Evolutionary conservation across 2,329 filamentous ascomycete genomes (phyloP).

Genomic region (Cadophora sp.): DNA sequence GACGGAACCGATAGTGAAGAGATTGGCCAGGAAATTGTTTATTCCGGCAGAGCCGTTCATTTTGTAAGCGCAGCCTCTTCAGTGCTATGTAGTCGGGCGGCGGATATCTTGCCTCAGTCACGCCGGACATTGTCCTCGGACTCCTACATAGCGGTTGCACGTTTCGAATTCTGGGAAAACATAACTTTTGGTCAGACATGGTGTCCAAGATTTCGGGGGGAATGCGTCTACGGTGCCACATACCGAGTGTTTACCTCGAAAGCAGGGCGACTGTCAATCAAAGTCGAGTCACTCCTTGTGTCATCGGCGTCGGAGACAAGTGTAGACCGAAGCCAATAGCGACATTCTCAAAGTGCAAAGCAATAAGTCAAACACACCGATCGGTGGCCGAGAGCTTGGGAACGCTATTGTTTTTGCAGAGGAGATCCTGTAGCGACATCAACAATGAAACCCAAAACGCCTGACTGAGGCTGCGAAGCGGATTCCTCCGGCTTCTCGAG

Average conservation of each 20-base stretch:
- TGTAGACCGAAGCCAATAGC: background rate
- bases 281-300: background rate
- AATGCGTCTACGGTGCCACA: background rate
- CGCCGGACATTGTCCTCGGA: background rate
- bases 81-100: conserved; percentile 19
- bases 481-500: background rate
- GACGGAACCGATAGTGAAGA: background rate
- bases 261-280: background rate
- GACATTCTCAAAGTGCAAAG: background rate
- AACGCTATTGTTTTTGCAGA: too few relatives aligned
- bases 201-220: too few relatives aligned
- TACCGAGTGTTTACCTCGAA: background rate
- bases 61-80: background rate
- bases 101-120: conserved; percentile 5
- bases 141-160: background rate
- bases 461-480: background rate
- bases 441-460: background rate
- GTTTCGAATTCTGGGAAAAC: background rate
- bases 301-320: background rate
- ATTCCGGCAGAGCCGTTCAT: background rate
- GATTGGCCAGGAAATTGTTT: background rate
- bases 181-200: background rate
- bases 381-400: background rate
- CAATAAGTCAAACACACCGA: background rate
- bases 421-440: background rate